Conservation (phyloP, 2,329 filamentous ascomycete species). For the Fusarium sambucinum region DNA sequence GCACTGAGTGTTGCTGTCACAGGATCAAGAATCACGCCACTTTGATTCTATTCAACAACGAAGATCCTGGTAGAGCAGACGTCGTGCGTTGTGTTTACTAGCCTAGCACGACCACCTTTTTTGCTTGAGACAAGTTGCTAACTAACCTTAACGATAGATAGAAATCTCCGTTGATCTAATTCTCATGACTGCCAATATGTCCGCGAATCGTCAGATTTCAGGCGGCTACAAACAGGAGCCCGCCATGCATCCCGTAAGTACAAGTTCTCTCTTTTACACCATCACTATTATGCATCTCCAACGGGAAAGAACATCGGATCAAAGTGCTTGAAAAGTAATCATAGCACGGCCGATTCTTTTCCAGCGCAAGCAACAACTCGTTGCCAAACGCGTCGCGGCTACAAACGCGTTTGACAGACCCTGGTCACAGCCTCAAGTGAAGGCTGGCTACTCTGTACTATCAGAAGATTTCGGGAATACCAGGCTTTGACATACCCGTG, state of each 20-base stretch:
- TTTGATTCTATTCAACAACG: slow-evolving; percentile 32
- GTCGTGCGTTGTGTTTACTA: slow-evolving; percentile 28
- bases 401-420: slow-evolving; percentile 32
- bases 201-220: slow-evolving; percentile 47
- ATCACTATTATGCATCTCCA: slow-evolving; percentile 2
- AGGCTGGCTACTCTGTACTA: slow-evolving; percentile 33
- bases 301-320: not conserved
- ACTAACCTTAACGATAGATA: slow-evolving; percentile 23
- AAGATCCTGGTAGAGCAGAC: slow-evolving; percentile 40
- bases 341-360: not conserved
- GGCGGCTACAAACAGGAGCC: slow-evolving; percentile 51
- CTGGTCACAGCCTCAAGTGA: slow-evolving; percentile 46
- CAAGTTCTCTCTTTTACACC: slow-evolving; percentile 15
- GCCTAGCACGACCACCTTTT: slow-evolving; percentile 14
- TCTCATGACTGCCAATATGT: slow-evolving; percentile 49
- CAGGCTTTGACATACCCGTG: slow-evolving; percentile 32
- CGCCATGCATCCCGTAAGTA: slow-evolving; percentile 48
- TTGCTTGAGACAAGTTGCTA: slow-evolving; percentile 34
- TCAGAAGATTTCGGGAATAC: slow-evolving; percentile 40
- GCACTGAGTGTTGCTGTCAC: slow-evolving; percentile 35
- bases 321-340: not conserved
- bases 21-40: slow-evolving; percentile 46
- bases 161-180: slow-evolving; percentile 33
- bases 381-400: slow-evolving; percentile 25
- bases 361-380: slow-evolving; percentile 8